Evolutionary conservation across 345 rosid species (phyloP).

Genomic region (Moricandia arvensis): DNA sequence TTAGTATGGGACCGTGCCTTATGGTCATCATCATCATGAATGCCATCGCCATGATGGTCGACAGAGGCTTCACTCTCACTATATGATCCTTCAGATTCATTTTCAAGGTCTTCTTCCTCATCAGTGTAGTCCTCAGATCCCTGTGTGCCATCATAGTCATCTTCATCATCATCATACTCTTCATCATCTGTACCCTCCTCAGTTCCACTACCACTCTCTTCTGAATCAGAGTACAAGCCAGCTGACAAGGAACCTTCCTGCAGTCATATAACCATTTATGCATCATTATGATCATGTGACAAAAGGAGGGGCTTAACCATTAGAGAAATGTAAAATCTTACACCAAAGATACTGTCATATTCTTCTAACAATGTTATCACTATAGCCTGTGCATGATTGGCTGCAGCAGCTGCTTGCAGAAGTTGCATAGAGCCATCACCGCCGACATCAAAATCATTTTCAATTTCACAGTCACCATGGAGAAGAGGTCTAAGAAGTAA

Average conservation of each 20-base stretch:
- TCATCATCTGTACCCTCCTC: slow-evolving; percentile 84
- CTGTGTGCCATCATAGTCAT: slow-evolving; percentile 41
- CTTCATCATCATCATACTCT: slow-evolving; percentile 63
- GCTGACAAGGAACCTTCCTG: slow-evolving; percentile 81
- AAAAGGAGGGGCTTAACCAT: no score
- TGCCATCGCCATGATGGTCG: slow-evolving; percentile 39
- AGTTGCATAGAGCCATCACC: slow-evolving; percentile 94
- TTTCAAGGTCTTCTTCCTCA: slow-evolving; percentile 53
- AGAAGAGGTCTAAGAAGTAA: slow-evolving; percentile 97
- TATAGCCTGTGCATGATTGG: slow-evolving; percentile 99
- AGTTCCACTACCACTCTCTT: slow-evolving; percentile 74
- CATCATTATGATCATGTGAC: neutral
- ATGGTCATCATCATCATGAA: slow-evolving; percentile 30
- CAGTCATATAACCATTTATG: slow-evolving; percentile 35
- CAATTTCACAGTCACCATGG: slow-evolving; percentile 94
- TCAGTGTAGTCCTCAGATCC: slow-evolving; percentile 48
- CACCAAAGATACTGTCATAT: slow-evolving; percentile 80
- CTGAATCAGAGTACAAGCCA: slow-evolving; percentile 80
- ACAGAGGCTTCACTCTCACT: slow-evolving; percentile 48
- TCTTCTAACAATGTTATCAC: slow-evolving; percentile 84
- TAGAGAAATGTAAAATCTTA: slow-evolving; percentile 39
- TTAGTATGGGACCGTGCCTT: slow-evolving; percentile 45
- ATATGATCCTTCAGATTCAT: slow-evolving; percentile 49
- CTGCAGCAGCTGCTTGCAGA: slow-evolving; percentile 97
- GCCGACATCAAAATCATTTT: slow-evolving; percentile 81